Conservation (phyloP, 331 rosid genomes). For the Malus hybrid region DNA sequence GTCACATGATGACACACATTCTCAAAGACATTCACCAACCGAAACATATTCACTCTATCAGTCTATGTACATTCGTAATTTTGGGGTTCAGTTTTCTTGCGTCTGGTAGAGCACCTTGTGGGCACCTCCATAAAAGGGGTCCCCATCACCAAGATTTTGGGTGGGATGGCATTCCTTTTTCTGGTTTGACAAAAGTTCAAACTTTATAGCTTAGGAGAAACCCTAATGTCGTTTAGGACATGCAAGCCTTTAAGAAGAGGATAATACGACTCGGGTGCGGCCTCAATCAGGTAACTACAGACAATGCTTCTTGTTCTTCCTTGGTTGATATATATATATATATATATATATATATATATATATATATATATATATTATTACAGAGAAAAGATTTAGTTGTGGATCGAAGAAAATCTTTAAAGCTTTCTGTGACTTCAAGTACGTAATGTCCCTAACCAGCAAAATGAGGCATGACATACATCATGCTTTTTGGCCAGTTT, state of each 20-base stretch:
- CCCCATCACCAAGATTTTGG: constrained; percentile 36
- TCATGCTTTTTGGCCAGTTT: constrained; percentile 15
- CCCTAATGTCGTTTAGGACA: constrained; percentile 23
- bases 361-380: too few species aligned
- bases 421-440: constrained; percentile 38
- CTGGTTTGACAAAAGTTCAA: constrained; percentile 33
- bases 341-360: too few species aligned
- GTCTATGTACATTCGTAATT: background rate
- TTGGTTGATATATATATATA: background rate
- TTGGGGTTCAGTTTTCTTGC: background rate
- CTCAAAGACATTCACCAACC: constrained; percentile 1
- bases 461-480: constrained; percentile 24
- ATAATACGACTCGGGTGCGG: background rate
- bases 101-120: background rate
- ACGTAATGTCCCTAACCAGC: constrained; percentile 45
- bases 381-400: constrained; percentile 23
- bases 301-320: constrained; percentile 10
- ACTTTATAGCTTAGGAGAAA: constrained; percentile 17
- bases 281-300: constrained; percentile 1
- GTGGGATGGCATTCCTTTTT: constrained; percentile 25
- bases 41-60: background rate
- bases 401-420: constrained; percentile 40
- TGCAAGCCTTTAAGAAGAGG: background rate
- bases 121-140: constrained; percentile 14
- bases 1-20: background rate